A percentile compares a stretch with the other conserved stretches of the same genome.
These are phyloP conservation scores for Schizosaccharomyces lindneri DNA, from an alignment of 805 yeast genomes.

Conservation along the genomic window DNA sequence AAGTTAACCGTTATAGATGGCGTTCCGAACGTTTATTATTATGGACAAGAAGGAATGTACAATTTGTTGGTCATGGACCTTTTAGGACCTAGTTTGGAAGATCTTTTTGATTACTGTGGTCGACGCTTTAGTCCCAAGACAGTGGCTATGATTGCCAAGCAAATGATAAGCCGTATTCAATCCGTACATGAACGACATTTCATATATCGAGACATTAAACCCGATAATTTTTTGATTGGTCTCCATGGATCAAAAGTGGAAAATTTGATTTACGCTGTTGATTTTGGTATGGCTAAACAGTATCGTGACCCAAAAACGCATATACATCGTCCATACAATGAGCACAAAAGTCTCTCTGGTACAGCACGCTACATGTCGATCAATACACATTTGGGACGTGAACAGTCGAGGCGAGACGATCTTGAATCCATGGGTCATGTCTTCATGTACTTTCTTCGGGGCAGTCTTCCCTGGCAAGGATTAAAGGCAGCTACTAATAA, in stretches of 20 bases:
- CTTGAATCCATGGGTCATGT: slow-evolving; percentile 92
- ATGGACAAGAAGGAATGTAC: slow-evolving; percentile 95
- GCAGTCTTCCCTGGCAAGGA: slow-evolving; percentile 97
- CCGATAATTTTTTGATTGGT: slow-evolving; percentile 88
- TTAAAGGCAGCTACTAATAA: slow-evolving; percentile 93
- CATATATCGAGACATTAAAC: slow-evolving; percentile 90
- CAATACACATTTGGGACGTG: slow-evolving; percentile 91
- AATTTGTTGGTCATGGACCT: slow-evolving; percentile 83
- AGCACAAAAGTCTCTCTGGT: slow-evolving; percentile 83
- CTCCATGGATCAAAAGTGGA: slow-evolving; percentile 66
- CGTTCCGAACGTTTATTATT: slow-evolving; percentile 88
- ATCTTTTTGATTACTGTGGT: slow-evolving; percentile 94
- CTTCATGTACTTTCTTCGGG: slow-evolving; percentile 78
- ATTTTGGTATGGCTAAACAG: slow-evolving; percentile 97
- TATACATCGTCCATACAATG: slow-evolving; percentile 88
- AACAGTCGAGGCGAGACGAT: slow-evolving; percentile 89
- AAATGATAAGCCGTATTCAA: slow-evolving; percentile 75
- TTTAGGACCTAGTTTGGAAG: slow-evolving; percentile 87
- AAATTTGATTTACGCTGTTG: slow-evolving; percentile 68
- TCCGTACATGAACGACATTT: slow-evolving; percentile 70
- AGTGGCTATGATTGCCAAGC: slow-evolving; percentile 79
- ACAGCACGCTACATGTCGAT: slow-evolving; percentile 98
- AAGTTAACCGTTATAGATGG: slow-evolving; percentile 21
- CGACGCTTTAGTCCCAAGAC: slow-evolving; percentile 70
- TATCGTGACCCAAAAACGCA: slow-evolving; percentile 91